A percentile compares a stretch with the other conserved stretches of the same genome.
Conservation (phyloP, 257 asterid species). For the Solanum bulbocastanum region DNA sequence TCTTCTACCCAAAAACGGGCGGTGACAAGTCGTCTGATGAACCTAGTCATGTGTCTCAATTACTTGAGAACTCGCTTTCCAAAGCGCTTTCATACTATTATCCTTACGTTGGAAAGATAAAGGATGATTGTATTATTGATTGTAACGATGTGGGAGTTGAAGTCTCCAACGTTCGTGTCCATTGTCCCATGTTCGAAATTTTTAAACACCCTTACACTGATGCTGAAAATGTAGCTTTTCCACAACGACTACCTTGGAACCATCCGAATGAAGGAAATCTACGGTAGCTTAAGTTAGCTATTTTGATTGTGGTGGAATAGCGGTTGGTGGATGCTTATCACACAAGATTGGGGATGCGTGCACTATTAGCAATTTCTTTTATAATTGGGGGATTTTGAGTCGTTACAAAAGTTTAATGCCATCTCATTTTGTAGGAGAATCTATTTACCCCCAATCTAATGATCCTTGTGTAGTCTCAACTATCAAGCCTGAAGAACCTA, state of each 20-base stretch:
- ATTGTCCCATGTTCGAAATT: background rate
- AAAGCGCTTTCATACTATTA: background rate
- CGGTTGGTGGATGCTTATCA: background rate
- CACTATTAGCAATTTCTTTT: background rate
- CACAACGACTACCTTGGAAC: background rate
- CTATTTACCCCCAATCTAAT: background rate
- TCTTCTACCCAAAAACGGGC: background rate
- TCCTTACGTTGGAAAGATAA: background rate
- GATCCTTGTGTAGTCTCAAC: background rate
- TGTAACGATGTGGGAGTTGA: slow-evolving; percentile 3
- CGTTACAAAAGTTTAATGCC: background rate
- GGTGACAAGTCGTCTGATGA: background rate
- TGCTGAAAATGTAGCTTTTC: background rate
- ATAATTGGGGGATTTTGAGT: background rate
- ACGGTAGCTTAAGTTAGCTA: background rate
- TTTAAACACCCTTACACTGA: background rate
- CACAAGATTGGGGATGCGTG: slow-evolving; percentile 2
- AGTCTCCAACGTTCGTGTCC: background rate
- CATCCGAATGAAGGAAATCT: background rate
- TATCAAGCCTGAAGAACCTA: background rate
- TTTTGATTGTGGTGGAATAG: slow-evolving; percentile 3
- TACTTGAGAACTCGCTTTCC: background rate
- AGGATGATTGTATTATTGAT: background rate
- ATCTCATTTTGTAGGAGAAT: background rate
- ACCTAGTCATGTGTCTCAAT: background rate